Percentiles rank a stretch among this genome's conserved stretches.
Conservation (phyloP, 2,329 filamentous ascomycete species). For the Zymoseptoria passerinii region DNA sequence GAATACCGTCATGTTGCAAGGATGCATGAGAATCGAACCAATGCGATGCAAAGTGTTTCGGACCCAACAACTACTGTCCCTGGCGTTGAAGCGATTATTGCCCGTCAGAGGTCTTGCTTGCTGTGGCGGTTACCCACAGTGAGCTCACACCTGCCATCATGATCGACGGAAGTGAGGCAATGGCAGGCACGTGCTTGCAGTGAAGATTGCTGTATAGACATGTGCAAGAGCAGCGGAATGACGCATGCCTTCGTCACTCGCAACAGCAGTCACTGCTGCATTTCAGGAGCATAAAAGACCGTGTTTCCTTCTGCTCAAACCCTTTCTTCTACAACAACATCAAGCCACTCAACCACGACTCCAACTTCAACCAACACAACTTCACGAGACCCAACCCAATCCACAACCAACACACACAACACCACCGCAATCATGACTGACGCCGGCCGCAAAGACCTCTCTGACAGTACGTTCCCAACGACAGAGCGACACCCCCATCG, state of each 20-base stretch:
- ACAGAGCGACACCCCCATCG: conserved; percentile 1
- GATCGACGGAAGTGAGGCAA: background rate
- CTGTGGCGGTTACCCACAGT: background rate
- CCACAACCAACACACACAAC: conserved; percentile 14
- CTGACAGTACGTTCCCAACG: conserved; percentile 34
- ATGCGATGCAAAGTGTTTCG: background rate
- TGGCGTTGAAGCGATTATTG: background rate
- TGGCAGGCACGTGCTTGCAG: background rate
- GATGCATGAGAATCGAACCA: background rate
- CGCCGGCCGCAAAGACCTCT: conserved; percentile 53
- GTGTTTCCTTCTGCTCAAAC: background rate
- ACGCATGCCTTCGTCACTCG: background rate
- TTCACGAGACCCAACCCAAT: conserved; percentile 11
- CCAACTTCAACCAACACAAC: conserved; percentile 4
- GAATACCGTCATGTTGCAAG: background rate
- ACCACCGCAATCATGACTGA: conserved; percentile 49
- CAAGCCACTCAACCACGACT: conserved; percentile 1
- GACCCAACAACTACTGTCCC: background rate
- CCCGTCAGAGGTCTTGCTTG: background rate
- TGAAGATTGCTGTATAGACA: background rate
- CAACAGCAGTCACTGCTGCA: background rate
- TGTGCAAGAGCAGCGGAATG: background rate
- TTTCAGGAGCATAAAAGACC: background rate
- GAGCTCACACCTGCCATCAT: background rate
- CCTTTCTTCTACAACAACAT: background rate